Evolutionary conservation across 306 rosid genomes (phyloP), one percentile per base, ranked within the genome.

Genomic region (Begonia fuchsioides): DNA sequence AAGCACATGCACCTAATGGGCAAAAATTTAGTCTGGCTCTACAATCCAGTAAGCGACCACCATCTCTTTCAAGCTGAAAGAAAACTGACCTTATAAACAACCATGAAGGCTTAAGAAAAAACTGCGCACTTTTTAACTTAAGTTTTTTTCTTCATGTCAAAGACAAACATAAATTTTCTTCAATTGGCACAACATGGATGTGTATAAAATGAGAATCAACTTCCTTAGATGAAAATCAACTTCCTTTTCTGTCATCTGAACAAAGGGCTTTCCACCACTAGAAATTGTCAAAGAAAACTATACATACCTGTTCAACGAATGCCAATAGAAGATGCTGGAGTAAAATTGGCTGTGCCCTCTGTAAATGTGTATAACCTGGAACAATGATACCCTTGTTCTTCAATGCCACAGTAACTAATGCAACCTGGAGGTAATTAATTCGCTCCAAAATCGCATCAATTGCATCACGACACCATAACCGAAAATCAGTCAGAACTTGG

Each of bases 1-100:
- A 56, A n/a, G 98, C 98, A 77, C 98, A 90, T 55, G 94, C 95
- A 13, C 98, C 98, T 56, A 90, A 67, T 1, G 98, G 92, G 54
- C 85, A 75, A 65, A 72, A 77, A 77, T 90, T 90, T 76, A 81
- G 54, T 71, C 98, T 78, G 63, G 64, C 83, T 58, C 87, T 79
- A 66, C 98, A 90, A 57, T 90, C 98, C 45, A 72, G 53, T 57
- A 85, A 75, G 39, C 95, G 95, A 19, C 92, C 81, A 38, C 80
- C 80, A 67, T 90, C 95, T 3, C 98, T 90, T 54, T 90, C 95
- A 60, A 90, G 79, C 95, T 90, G 67, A 87, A 55, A 65, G 53
- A 57, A 40, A 49, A 51, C 20, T 39, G 16, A 44, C 54, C 45
- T 50, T 38, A 53, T 70, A 55, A 69, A 48, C 13, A 51, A 57